A percentile compares a stretch with the other conserved stretches of the same genome.
phyloP scores from a whole-genome alignment of 179 eudicot genomes.

The Silene noctiflora region DNA sequence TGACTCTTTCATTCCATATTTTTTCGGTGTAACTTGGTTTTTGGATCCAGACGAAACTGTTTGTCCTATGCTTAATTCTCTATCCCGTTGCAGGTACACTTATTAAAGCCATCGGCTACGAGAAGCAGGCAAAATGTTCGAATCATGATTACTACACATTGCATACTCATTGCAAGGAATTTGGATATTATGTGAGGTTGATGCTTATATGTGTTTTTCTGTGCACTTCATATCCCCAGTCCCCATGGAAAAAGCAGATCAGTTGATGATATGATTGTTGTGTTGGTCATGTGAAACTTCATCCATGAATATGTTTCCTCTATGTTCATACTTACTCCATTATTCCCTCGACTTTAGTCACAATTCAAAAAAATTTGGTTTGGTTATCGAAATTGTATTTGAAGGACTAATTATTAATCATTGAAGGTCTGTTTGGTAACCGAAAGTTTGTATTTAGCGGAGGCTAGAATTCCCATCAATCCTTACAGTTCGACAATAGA shows the following conservation, averaged over 20 bases:
- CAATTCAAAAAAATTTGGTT: too few species aligned
- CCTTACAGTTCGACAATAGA: neutral
- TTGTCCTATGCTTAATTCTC: neutral
- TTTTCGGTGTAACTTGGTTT: constrained; percentile 2
- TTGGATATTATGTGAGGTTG: constrained; percentile 75
- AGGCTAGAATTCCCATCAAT: neutral
- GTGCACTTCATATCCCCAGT: neutral
- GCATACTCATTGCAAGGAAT: constrained; percentile 55
- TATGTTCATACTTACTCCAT: neutral
- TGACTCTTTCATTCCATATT: neutral
- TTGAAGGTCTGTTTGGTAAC: neutral
- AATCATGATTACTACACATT: constrained; percentile 47
- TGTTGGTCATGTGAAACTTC: neutral
- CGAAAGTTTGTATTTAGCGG: neutral
- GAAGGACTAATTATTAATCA: neutral
- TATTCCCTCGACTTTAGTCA: neutral
- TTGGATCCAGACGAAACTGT: neutral
- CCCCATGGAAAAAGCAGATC: neutral
- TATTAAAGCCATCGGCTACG: constrained; percentile 43
- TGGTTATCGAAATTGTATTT: neutral
- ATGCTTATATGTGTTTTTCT: neutral
- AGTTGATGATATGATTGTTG: neutral
- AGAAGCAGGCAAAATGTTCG: constrained; percentile 28
- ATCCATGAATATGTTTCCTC: neutral
- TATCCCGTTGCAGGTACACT: constrained; percentile 44